phyloP scores from a whole-genome alignment of 208 protist genomes.

The Acanthamoeba rhysodes region DNA sequence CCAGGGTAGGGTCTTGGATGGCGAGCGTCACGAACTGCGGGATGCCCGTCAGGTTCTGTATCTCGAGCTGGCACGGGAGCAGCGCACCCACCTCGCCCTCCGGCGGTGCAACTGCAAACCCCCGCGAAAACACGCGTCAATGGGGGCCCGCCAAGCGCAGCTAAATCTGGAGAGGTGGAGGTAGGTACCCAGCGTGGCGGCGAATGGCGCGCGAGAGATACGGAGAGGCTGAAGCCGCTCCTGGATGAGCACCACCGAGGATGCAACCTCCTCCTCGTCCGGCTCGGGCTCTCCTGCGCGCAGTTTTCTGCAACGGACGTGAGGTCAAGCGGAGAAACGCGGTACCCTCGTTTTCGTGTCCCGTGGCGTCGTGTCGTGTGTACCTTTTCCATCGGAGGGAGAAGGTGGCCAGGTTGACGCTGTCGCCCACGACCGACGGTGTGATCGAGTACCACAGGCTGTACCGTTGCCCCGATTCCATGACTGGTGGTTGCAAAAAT shows the following conservation, averaged over 20 bases:
- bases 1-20: background rate
- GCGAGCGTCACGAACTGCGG: conserved; percentile 28
- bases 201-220: background rate
- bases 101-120: background rate
- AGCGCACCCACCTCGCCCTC: conserved; percentile 20
- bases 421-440: background rate
- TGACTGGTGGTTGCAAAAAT: background rate
- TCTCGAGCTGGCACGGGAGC: background rate
- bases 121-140: background rate
- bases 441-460: conserved; percentile 35
- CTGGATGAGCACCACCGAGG: conserved; percentile 18
- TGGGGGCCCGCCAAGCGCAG: background rate
- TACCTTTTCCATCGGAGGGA: conserved; percentile 15
- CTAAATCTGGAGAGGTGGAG: background rate
- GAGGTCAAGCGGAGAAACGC: background rate
- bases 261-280: background rate
- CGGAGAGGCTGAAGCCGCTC: background rate
- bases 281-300: background rate
- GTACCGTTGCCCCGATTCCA: conserved; percentile 35
- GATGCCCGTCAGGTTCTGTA: background rate
- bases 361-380: background rate
- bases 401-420: conserved; percentile 35
- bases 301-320: background rate
- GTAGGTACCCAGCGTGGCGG: background rate
- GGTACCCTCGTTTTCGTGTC: background rate